Evolutionary conservation across 305 asterid species (phyloP).

Genomic region (Euphrasia arctica): DNA sequence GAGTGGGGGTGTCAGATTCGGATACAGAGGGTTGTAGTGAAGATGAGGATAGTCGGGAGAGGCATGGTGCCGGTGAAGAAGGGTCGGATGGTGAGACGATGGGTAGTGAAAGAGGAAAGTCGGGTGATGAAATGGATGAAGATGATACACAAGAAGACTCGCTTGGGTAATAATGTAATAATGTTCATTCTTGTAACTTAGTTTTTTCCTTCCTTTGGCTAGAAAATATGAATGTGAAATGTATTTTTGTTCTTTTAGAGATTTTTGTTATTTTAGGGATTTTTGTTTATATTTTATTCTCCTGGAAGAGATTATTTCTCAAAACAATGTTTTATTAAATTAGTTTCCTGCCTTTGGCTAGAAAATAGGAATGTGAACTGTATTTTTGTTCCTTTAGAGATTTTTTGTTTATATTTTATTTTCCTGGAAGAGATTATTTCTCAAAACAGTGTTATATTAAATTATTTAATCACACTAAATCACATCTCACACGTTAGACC

Average conservation of each 20-base stretch:
- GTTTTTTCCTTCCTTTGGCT: neutral
- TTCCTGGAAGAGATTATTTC: neutral
- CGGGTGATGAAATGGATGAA: constrained; percentile 44
- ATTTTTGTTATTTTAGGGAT: neutral
- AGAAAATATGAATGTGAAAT: neutral
- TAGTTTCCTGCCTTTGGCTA: neutral
- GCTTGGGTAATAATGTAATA: constrained; percentile 28
- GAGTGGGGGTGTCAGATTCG: constrained; percentile 38
- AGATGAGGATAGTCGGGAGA: constrained; percentile 27
- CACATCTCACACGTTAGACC: no score
- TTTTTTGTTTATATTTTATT: neutral
- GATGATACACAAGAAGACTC: constrained; percentile 60
- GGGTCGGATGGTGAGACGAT: constrained; percentile 53
- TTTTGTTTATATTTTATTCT: neutral
- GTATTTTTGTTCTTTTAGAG: neutral
- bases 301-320: no score
- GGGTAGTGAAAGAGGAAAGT: constrained; percentile 35
- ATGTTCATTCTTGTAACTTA: constrained; percentile 13
- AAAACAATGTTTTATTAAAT: no score
- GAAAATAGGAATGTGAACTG: neutral
- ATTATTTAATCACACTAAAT: no score
- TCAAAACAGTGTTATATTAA: no score
- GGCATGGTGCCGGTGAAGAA: constrained; percentile 33
- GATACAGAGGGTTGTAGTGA: constrained; percentile 50
- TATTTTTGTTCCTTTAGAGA: neutral